phyloP scores from a whole-genome alignment of 176 grass and related monocot species.

The Bonia amplexicaulis region DNA sequence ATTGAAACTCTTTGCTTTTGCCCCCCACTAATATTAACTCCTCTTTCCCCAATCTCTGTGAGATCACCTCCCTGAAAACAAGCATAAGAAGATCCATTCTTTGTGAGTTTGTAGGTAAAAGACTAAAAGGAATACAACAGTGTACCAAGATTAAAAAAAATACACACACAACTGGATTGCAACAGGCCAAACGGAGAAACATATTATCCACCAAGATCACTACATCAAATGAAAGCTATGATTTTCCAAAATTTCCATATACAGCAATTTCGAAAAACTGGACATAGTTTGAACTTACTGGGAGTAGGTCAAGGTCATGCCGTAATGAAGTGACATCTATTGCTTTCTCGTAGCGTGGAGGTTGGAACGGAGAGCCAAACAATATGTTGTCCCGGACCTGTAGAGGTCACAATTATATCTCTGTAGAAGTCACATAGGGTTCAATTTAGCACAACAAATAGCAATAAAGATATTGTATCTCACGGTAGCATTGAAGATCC shows the following conservation, averaged over 20 bases:
- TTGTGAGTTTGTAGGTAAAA: neutral
- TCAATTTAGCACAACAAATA: neutral
- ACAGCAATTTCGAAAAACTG: neutral
- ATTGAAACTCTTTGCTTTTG: slow-evolving; percentile 99
- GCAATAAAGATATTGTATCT: slow-evolving; percentile 31
- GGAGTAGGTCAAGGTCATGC: slow-evolving; percentile 83
- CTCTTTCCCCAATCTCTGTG: slow-evolving; percentile 99
- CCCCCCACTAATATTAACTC: slow-evolving; percentile 97
- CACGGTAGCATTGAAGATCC: slow-evolving; percentile 99
- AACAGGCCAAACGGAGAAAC: neutral
- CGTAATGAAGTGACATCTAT: slow-evolving; percentile 78
- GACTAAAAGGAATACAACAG: neutral
- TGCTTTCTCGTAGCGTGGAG: slow-evolving; percentile 56
- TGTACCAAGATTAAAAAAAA: neutral
- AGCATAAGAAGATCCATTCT: slow-evolving; percentile 28
- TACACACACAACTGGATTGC: neutral
- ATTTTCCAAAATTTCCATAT: neutral
- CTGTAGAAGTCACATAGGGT: neutral
- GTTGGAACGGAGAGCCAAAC: slow-evolving; percentile 90
- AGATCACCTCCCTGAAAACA: slow-evolving; percentile 85
- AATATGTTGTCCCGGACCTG: slow-evolving; percentile 98
- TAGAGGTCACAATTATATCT: slow-evolving; percentile 14
- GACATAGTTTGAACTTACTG: slow-evolving; percentile 49
- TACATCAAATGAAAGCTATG: neutral
- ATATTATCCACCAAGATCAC: neutral